Evolutionary conservation across 164 flowering plant genomes (phyloP).

Genomic region (Tinospora cordifolia): DNA sequence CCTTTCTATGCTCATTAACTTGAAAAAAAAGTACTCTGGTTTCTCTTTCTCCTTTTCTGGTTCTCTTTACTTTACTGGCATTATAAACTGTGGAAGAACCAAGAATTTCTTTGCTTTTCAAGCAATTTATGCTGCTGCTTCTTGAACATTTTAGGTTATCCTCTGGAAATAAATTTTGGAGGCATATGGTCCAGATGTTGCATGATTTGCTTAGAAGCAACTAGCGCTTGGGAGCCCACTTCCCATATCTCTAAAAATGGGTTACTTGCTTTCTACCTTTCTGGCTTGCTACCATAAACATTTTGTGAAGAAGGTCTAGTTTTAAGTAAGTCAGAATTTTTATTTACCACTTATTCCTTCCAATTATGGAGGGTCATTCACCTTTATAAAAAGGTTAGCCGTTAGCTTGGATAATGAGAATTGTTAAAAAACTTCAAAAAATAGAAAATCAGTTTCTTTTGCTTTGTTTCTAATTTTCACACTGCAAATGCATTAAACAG

Average conservation of each 20-base stretch:
- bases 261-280: background rate
- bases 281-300: too few relatives aligned
- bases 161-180: background rate
- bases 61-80: too few relatives aligned
- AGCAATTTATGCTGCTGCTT: background rate
- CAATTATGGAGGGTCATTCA: too few relatives aligned
- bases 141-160: background rate
- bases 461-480: too few relatives aligned
- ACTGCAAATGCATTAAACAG: conserved; percentile 5
- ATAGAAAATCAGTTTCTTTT: too few relatives aligned
- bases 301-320: too few relatives aligned
- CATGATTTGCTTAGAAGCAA: background rate
- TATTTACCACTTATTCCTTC: too few relatives aligned
- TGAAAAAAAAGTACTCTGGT: background rate
- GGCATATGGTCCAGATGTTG: background rate
- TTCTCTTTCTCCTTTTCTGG: background rate
- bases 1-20: background rate
- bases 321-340: too few relatives aligned
- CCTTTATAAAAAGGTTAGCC: too few relatives aligned
- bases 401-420: too few relatives aligned
- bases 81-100: background rate
- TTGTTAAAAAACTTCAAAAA: too few relatives aligned
- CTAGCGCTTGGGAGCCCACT: background rate
- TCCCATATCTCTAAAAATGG: background rate
- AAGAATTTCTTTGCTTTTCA: background rate